A percentile compares a stretch with the other conserved stretches of the same genome.
These are phyloP conservation scores for Daldinia bambusicola DNA, from an alignment of 495 filamentous ascomycete species.

Conservation along the genomic window DNA sequence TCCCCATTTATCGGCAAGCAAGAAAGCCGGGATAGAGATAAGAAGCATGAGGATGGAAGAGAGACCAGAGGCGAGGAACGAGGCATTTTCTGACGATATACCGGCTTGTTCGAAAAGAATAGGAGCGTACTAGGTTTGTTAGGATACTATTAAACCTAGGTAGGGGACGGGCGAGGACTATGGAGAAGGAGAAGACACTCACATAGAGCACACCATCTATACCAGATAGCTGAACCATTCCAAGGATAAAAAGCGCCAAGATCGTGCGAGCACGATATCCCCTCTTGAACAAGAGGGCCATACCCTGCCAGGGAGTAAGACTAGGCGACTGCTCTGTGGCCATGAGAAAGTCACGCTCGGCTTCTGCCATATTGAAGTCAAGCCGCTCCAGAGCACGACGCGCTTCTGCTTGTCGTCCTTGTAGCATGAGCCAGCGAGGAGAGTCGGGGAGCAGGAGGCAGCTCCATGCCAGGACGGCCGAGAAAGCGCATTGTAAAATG, in stretches of 20 bases:
- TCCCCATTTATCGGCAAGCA: constrained; percentile 72
- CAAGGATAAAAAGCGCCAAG: constrained; percentile 61
- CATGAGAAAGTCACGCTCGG: constrained; percentile 62
- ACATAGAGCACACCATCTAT: constrained; percentile 65
- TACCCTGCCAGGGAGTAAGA: constrained; percentile 48
- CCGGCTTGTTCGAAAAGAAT: constrained; percentile 64
- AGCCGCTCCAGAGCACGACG: constrained; percentile 55
- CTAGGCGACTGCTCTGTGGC: constrained; percentile 45
- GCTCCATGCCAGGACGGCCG: constrained; percentile 51
- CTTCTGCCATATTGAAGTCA: constrained; percentile 54
- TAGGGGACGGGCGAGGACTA: too few relatives aligned
- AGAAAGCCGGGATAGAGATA: constrained; percentile 59
- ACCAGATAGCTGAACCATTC: constrained; percentile 61
- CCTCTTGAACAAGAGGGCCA: constrained; percentile 51
- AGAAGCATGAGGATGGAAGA: constrained; percentile 61
- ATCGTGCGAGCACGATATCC: constrained; percentile 55
- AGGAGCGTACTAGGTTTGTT: constrained; percentile 59
- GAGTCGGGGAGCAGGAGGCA: constrained; percentile 55
- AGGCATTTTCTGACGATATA: constrained; percentile 52
- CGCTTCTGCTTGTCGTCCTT: constrained; percentile 51
- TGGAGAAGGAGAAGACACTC: constrained; percentile 32
- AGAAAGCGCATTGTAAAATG: constrained; percentile 56
- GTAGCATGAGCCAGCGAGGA: constrained; percentile 56
- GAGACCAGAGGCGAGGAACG: constrained; percentile 64
- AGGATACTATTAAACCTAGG: not conserved